Evolutionary conservation across 163 green algal species (phyloP), one percentile per base, ranked within the genome.

Genomic region (Scenedesmus sp.): DNA sequence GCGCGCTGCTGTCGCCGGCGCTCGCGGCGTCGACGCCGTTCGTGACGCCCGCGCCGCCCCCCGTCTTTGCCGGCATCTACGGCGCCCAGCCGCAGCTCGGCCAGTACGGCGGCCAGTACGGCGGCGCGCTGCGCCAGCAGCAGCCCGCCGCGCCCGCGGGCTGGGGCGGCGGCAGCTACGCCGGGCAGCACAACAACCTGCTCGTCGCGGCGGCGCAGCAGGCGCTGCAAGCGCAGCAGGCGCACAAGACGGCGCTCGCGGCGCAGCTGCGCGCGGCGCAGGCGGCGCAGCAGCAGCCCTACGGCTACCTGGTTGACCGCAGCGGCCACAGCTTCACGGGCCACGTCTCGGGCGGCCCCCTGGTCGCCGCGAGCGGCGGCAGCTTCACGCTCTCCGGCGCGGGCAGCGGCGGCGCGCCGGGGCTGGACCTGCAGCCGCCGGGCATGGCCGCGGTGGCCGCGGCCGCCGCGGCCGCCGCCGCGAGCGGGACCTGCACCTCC

Each of bases 171-270:
- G 20, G n/a, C 28, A 64, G 36, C 4, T 36, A 10, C 6, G 28
- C 20, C 3, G 83, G 84, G 20, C 62, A 24, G 18, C 36, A 51
- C 5, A 5, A 36, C 9, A 4, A 22, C 18, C 56, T 54, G 42
- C 28, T 42, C 33, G 36, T 45, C 63, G 48, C 34, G 60, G 18
- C 47, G 28, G 14, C 14, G 14, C 13, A 15, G 22, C 17, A 71
- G 77, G 60, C 17, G 22, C 63, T 47, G 34, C 72, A 82, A n/a
- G 56, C 70, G 50, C 54, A 70, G 14, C 60, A 47, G 57, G 66
- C 58, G 56, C 33, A 31, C 22, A 17, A 57, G 36, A 39, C 42
- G 24, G 14, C 58, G 18, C 31, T 6, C 17, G 17, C 13, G 17
- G 28, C 11, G 26, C 34, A 34, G 22, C n/a, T n/a, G n/a, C n/a